Conservation (phyloP, 352 stramenopile genomes). For the Pythium rishiriense region DNA sequence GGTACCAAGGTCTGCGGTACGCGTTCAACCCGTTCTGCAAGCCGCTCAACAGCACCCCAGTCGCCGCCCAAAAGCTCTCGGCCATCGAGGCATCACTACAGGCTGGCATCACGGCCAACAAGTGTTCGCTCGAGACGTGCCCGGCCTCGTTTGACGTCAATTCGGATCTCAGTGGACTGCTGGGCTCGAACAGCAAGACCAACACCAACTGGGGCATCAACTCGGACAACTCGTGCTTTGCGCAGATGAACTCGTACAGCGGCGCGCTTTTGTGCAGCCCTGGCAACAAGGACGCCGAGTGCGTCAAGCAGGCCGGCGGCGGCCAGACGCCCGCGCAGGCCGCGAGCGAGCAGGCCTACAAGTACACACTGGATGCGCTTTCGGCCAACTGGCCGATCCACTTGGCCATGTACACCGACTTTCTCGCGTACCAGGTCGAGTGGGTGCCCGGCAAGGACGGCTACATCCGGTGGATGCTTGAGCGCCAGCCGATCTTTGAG, state of each 20-base stretch:
- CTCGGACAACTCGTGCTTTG: constrained; percentile 59
- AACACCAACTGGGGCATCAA: constrained; percentile 70
- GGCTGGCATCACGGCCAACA: constrained; percentile 49
- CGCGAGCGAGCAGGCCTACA: constrained; percentile 22
- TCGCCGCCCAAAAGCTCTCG: constrained; percentile 28
- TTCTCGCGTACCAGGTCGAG: constrained; percentile 56
- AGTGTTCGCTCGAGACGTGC: constrained; percentile 42
- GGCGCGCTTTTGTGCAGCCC: constrained; percentile 37
- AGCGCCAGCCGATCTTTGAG: constrained; percentile 53
- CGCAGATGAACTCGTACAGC: constrained; percentile 54
- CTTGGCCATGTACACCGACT: constrained; percentile 51
- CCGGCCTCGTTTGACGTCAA: constrained; percentile 48
- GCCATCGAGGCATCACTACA: constrained; percentile 32
- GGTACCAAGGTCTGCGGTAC: constrained; percentile 46
- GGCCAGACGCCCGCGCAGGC: constrained; percentile 21
- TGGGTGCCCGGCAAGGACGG: constrained; percentile 55
- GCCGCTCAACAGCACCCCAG: constrained; percentile 7
- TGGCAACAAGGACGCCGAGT: constrained; percentile 15
- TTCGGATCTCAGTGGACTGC: constrained; percentile 38
- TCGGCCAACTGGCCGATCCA: constrained; percentile 66
- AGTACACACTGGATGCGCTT: constrained; percentile 65
- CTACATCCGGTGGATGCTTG: constrained; percentile 61
- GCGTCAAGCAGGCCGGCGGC: constrained; percentile 25
- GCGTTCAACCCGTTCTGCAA: constrained; percentile 36
- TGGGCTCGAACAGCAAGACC: constrained; percentile 8